Base-by-base conservation (phyloP, 306 rosid genomes). In the Cucumis melo region DNA sequence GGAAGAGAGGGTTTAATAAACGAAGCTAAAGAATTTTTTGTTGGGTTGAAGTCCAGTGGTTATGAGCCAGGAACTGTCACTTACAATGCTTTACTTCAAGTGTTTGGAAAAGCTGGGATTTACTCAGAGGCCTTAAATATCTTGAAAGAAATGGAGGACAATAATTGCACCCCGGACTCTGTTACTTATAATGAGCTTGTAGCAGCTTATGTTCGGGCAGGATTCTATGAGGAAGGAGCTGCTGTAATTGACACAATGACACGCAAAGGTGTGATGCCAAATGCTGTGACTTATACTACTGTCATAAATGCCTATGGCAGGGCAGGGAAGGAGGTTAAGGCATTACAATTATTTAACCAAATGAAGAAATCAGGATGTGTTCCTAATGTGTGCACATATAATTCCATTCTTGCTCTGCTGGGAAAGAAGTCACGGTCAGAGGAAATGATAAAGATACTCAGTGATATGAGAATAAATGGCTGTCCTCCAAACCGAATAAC, bases 121-220 rank as follows among this genome's bases (percentile, higher is more conserved):
- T 87, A 86, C 59, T 67, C 87, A 5, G 98, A 95, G 89, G 98
- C 93, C 42, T 84, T 90, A 87, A 87, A 87, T 79, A 87, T 88
- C 80, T 79, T 90, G 76, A 89, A 87, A 77, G 97, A 95, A 77
- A 90, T 95, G 99, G 93, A 90, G 84, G 91, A 89, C 73, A 86
- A 85, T 78, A 84, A 86, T 63, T 92, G 96, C 73, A 77, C 84
- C 11, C 93, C 89, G 20, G 96, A 95, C 80, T 81, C 91, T 50
- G 80, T 92, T 78, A 95, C 99, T 59, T 95, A 92, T 83, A 95
- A 95, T 74, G 99, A 95, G 87, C 93, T 95, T 38, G 96, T 88
- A 68, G 87, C 91, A 24, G 91, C 96, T 59, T 92, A 95, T 73
- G 93, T 92, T 73, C 85, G 97, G 82, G 99, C 98, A 0, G 99